These are phyloP conservation scores for Fomitopsis betulina DNA, from an alignment of 1,284 basidiomycete genomes.

Conservation along the genomic window DNA sequence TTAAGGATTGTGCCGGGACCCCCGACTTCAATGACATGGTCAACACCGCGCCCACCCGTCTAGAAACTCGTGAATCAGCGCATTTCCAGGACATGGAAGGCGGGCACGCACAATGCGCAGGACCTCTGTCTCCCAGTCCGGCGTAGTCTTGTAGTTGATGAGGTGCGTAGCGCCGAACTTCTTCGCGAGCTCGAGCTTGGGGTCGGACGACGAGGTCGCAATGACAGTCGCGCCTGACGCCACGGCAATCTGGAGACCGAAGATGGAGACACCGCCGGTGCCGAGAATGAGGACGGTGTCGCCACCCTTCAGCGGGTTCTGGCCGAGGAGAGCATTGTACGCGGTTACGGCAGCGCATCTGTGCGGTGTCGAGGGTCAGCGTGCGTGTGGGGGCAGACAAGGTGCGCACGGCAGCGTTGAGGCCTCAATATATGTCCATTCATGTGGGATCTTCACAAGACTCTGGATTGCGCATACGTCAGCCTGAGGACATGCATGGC, in stretches of 20 bases:
- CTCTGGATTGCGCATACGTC: conserved; percentile 2
- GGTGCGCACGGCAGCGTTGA: conserved; percentile 16
- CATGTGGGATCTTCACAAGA: conserved; percentile 28
- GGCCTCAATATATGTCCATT: conserved; percentile 32
- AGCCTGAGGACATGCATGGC: neutral
- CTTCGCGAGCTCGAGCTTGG: conserved; percentile 32
- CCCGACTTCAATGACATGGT: conserved; percentile 40
- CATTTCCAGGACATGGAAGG: neutral
- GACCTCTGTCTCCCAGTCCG: conserved; percentile 39
- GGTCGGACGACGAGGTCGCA: conserved; percentile 39
- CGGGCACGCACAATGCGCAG: conserved; percentile 16
- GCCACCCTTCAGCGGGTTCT: conserved; percentile 23
- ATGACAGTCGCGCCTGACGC: conserved; percentile 37
- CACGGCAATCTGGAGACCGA: conserved; percentile 35
- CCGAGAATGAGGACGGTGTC: conserved; percentile 34
- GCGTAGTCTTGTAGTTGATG: conserved; percentile 36
- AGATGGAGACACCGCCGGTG: conserved; percentile 34
- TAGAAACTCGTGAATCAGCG: too few relatives aligned
- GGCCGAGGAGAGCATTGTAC: conserved; percentile 34
- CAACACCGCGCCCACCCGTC: conserved; percentile 35
- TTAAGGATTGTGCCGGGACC: conserved; percentile 37
- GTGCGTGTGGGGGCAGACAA: too few relatives aligned
- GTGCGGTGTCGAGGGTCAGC: neutral
- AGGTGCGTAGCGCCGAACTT: conserved; percentile 31
- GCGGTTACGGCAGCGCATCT: conserved; percentile 34